Conservation (phyloP, 2,329 filamentous ascomycete species). For the Aureobasidium uvarum region DNA sequence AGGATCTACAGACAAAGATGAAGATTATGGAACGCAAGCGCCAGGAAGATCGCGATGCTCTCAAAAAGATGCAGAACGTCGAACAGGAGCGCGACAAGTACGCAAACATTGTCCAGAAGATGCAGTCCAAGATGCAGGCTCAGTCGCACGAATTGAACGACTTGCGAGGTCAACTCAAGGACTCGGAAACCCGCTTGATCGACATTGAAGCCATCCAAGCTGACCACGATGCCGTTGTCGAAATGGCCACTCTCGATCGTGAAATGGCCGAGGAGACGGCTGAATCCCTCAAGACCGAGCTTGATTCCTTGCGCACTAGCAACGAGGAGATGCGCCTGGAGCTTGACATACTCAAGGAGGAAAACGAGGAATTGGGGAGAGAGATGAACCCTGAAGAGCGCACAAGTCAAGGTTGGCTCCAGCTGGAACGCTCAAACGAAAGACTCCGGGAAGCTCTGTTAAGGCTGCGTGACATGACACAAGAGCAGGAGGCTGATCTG, state of each 20-base stretch:
- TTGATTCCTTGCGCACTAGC: conserved; percentile 72
- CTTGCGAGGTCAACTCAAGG: conserved; percentile 73
- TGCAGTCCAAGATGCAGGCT: conserved; percentile 84
- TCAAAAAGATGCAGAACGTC: conserved; percentile 73
- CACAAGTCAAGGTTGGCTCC: conserved; percentile 81
- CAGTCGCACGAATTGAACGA: conserved; percentile 77
- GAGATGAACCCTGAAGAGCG: conserved; percentile 88
- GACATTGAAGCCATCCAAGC: conserved; percentile 71
- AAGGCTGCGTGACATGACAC: conserved; percentile 78
- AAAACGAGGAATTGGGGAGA: conserved; percentile 78
- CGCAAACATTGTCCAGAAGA: conserved; percentile 81
- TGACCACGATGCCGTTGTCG: conserved; percentile 80
- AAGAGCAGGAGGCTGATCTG: conserved; percentile 78
- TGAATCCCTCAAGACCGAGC: conserved; percentile 75
- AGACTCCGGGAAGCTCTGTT: conserved; percentile 81
- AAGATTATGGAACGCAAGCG: conserved; percentile 85
- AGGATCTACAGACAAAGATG: conserved; percentile 85
- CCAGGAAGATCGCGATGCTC: conserved; percentile 77
- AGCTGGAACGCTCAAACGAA: conserved; percentile 89
- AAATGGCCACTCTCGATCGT: conserved; percentile 83
- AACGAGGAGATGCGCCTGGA: conserved; percentile 85
- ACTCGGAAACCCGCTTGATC: conserved; percentile 67
- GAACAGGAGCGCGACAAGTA: conserved; percentile 75
- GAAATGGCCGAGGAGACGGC: conserved; percentile 96
- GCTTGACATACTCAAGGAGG: conserved; percentile 79